Base-by-base conservation (phyloP, 345 rosid genomes). In the Clarkia xantiana region DNA sequence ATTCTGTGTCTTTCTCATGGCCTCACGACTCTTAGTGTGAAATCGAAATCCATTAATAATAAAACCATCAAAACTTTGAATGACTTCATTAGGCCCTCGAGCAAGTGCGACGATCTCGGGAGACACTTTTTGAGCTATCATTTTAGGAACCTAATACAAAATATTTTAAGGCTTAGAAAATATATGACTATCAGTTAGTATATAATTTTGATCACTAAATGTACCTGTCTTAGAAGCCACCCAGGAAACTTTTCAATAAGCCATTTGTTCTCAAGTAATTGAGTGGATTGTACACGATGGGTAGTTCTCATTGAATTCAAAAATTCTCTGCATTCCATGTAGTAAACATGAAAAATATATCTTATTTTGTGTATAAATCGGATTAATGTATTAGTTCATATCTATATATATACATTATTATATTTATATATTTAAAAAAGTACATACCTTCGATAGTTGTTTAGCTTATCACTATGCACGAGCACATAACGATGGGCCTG, bases 401-500 rank as follows among this genome's bases (percentile, higher is more conserved):
- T n/a, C n/a, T n/a, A n/a, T n/a, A n/a, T n/a, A n/a, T n/a, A n/a
- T n/a, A n/a, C n/a, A n/a, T n/a, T n/a, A n/a, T n/a, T n/a, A n/a
- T n/a, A n/a, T n/a, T n/a, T n/a, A n/a, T n/a, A n/a, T 44, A 44
- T 4, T 4, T 7, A 14, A 14, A 44, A 14, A 10, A 14, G 6
- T 19, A 18, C 12, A 1, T 2, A 51, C 54, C 42, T 3, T 2
- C 7, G 22, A 40, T 34, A 53, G 1, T 9, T 16, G 3, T 9
- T n/a, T 11, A 53, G 10, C 5, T 6, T 46, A 8, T 40, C 46
- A 17, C 9, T 14, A 53, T 53, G 22, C 40, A 5, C 2, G 13
- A 53, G n/a, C 14, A 53, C 56, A 40, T 41, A 53, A 13, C n/a
- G 56, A 20, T 53, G 46, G 16, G 56, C 56, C 4, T 41, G 45